Base-by-base conservation (phyloP, 352 stramenopile species). In the Elongisporangium anandrum region DNA sequence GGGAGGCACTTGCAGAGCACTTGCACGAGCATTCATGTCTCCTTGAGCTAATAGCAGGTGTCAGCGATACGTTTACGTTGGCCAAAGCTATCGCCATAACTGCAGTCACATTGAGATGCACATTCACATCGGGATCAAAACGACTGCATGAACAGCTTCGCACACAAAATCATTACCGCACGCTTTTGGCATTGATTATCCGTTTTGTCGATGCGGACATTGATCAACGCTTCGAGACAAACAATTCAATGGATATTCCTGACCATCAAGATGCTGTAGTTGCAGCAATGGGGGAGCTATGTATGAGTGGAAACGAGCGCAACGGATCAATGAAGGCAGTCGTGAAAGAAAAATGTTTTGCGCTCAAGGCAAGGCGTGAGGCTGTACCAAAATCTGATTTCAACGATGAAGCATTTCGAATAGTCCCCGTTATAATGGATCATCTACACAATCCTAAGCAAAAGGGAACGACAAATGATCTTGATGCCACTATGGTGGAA, bases 331-430 rank as follows among this genome's bases (percentile, higher is more conserved):
- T 68, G 34, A 48, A 47, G 4, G 65, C 63, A 23, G 47, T 71
- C 51, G 59, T 63, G 2, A 66, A 61, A 45, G 74, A 84, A 51
- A 70, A 79, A 47, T 73, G 65, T 22, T 87, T 85, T 58, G 65
- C 59, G 21, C 29, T 87, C 22, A 50, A 56, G 24, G 21, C 62
- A 49, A 49, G 45, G 51, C 52, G 34, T 15, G 29, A 56, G 54
- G 19, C 29, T 39, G 8, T 55, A 21, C 69, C 51, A 3, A 17
- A 13, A 9, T 13, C 29, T 39, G 29, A 39, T 39, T 81, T 85
- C 60, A 87, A 87, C 50, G 24, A 57, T 17, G 77, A 85, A 55
- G 77, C 77, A 16, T 85, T 87, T 60, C 62, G 50, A 24, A 49
- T 85, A 38, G 59, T 87, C n/a, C 66, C 58, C 20, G 64, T 81